Evolutionary conservation across 2,329 filamentous ascomycete genomes (phyloP).

Genomic region (Botrytis galanthina): DNA sequence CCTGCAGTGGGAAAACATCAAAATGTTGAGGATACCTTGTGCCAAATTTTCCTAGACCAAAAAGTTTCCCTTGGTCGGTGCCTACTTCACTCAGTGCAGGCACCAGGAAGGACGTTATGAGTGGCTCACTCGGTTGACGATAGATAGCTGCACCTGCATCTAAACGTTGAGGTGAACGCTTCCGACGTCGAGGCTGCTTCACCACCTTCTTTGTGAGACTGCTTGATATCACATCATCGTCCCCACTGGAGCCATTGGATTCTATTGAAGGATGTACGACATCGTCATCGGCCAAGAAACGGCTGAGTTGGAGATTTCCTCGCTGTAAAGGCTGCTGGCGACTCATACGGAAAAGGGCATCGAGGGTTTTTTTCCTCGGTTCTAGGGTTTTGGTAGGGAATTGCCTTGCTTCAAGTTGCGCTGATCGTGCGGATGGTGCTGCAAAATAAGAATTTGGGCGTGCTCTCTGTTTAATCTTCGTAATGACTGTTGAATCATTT

Average conservation of each 20-base stretch:
- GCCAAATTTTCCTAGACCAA: constrained; percentile 58
- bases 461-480: neutral
- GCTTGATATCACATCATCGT: neutral
- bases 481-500: neutral
- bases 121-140: constrained; percentile 38
- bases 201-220: neutral
- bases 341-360: constrained; percentile 51
- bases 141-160: constrained; percentile 38
- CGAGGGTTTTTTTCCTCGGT: constrained; percentile 52
- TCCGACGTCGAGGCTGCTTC: constrained; percentile 25
- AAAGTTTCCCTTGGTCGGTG: constrained; percentile 43
- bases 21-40: constrained; percentile 62
- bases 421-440: constrained; percentile 43
- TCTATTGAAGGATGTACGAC: constrained; percentile 24
- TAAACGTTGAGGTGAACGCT: constrained; percentile 33
- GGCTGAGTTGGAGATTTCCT: constrained; percentile 40
- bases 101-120: constrained; percentile 33
- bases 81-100: constrained; percentile 27
- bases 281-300: constrained; percentile 38
- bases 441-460: constrained; percentile 27
- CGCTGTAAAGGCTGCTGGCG: constrained; percentile 36
- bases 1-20: constrained; percentile 57
- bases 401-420: constrained; percentile 53
- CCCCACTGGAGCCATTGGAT: neutral
- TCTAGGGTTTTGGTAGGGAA: constrained; percentile 45